phyloP scores from a whole-genome alignment of 2,329 filamentous ascomycete genomes.

The Paecilomyces formosus region DNA sequence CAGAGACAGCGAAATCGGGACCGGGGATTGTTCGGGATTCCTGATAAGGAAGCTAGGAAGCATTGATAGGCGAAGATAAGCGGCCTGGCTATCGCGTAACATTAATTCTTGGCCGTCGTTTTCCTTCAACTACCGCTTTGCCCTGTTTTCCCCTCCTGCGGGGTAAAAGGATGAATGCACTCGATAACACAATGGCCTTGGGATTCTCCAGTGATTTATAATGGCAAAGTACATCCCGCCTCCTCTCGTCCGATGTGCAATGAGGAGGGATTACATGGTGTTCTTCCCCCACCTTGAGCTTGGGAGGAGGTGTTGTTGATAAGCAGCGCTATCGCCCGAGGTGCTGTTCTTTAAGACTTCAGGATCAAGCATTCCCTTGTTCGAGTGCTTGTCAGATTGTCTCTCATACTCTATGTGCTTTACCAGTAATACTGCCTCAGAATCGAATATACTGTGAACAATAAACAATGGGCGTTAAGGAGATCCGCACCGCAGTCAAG shows the following conservation, averaged over 20 bases:
- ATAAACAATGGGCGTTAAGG: conserved; percentile 27
- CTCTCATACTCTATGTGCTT: background rate
- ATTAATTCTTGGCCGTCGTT: background rate
- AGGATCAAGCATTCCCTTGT: background rate
- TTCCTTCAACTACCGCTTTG: background rate
- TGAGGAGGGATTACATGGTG: background rate
- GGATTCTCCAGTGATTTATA: background rate
- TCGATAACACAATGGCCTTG: background rate
- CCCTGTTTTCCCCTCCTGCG: background rate
- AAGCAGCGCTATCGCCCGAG: background rate
- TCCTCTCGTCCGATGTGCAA: background rate
- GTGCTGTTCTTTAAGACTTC: background rate
- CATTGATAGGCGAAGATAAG: background rate
- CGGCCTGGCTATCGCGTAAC: background rate
- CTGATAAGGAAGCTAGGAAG: background rate
- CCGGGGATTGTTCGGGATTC: background rate
- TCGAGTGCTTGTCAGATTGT: background rate
- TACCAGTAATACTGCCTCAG: background rate
- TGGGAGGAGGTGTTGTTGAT: background rate
- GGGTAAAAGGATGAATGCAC: background rate
- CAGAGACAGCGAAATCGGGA: background rate
- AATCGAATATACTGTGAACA: background rate
- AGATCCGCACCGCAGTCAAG: conserved; percentile 63
- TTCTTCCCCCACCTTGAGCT: background rate
- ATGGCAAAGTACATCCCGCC: background rate